phyloP scores from a whole-genome alignment of 768 basidiomycete species.

The Chlorophyllum brunneum region DNA sequence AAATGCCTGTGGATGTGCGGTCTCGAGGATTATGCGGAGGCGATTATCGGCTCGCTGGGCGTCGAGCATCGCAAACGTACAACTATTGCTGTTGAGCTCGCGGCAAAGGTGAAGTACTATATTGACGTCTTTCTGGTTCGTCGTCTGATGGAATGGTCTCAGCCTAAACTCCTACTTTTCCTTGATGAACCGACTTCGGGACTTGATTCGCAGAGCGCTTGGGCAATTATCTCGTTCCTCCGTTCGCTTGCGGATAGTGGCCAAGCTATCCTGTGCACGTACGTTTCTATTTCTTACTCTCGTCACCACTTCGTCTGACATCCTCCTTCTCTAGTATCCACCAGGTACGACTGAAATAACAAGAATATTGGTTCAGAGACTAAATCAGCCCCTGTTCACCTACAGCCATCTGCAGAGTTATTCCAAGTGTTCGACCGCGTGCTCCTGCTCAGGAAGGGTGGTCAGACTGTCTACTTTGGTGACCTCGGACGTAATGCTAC shows the following conservation, averaged over 20 bases:
- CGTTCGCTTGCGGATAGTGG: constrained; percentile 74
- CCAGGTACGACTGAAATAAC: constrained; percentile 39
- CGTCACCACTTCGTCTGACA: not conserved
- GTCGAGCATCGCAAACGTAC: constrained; percentile 78
- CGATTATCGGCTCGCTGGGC: constrained; percentile 59
- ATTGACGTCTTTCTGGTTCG: not conserved
- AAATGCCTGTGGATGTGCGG: constrained; percentile 62
- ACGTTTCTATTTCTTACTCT: constrained; percentile 6
- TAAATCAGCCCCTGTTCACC: not conserved
- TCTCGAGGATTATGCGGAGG: constrained; percentile 57
- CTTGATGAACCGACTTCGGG: constrained; percentile 90
- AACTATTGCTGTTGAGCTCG: constrained; percentile 86
- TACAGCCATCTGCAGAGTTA: constrained; percentile 6
- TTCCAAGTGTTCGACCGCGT: constrained; percentile 64
- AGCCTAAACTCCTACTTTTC: constrained; percentile 81
- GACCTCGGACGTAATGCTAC: constrained; percentile 61
- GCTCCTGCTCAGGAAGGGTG: constrained; percentile 75
- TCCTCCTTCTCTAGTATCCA: constrained; percentile 33
- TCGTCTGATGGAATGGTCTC: constrained; percentile 9
- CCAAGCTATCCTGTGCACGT: constrained; percentile 88
- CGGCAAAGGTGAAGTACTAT: constrained; percentile 60
- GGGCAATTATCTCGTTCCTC: constrained; percentile 78
- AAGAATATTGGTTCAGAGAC: not conserved
- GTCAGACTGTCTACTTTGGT: constrained; percentile 71
- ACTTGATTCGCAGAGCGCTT: constrained; percentile 83